Evolutionary conservation across 2,329 filamentous ascomycete genomes (phyloP).

Genomic region (Calonectria naviculata): DNA sequence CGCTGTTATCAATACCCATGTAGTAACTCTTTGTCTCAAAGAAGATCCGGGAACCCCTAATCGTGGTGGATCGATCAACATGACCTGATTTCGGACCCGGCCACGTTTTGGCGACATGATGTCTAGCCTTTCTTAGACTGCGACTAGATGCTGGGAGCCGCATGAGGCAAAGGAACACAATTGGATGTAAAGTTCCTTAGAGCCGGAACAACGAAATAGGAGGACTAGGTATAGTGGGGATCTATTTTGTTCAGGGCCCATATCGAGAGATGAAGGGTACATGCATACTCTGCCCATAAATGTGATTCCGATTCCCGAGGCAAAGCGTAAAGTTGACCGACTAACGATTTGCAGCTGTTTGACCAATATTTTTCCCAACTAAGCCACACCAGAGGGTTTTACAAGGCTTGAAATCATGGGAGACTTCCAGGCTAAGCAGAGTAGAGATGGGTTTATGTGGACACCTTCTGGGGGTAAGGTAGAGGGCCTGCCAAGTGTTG

Average conservation of each 20-base stretch:
- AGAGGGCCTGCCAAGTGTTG: conserved; percentile 14
- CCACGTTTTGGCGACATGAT: background rate
- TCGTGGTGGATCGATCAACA: background rate
- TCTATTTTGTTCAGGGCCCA: background rate
- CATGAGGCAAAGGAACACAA: background rate
- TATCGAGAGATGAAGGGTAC: background rate
- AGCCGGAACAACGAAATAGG: background rate
- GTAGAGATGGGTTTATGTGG: conserved; percentile 22
- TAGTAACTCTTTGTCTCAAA: background rate
- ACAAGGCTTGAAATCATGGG: background rate
- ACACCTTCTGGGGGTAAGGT: conserved; percentile 2
- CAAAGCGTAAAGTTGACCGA: background rate
- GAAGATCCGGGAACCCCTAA: background rate
- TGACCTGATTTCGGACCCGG: background rate
- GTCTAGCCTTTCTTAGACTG: background rate
- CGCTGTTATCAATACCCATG: background rate
- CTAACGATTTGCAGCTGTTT: background rate
- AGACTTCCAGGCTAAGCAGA: background rate
- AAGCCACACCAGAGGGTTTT: too few species aligned
- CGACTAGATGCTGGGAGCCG: background rate
- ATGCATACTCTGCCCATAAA: background rate
- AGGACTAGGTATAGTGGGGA: background rate
- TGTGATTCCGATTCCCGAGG: background rate
- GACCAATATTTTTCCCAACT: background rate
- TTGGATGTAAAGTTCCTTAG: background rate